Percentiles rank a stretch among this genome's conserved stretches.
These are phyloP conservation scores for Fraxinus velutina DNA, from an alignment of 305 asterid genomes.

Conservation along the genomic window DNA sequence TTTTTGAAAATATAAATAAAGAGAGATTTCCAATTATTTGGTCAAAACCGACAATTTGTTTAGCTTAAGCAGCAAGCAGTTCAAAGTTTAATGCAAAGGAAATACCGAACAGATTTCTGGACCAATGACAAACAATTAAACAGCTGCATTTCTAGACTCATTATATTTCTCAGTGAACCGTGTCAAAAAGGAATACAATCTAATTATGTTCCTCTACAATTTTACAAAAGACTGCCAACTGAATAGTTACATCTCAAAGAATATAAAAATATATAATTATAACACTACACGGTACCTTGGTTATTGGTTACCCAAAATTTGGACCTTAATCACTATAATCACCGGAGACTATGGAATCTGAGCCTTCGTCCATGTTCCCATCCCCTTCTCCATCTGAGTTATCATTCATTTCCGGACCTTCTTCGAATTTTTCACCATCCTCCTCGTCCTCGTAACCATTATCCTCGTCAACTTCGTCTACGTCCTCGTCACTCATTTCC, in stretches of 20 bases:
- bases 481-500: conserved; percentile 69
- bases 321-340: conserved; percentile 67
- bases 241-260: conserved; percentile 31
- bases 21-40: not conserved
- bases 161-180: not conserved
- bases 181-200: not conserved
- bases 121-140: not conserved
- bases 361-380: conserved; percentile 41
- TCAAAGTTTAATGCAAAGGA: not conserved
- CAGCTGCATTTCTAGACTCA: not conserved
- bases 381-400: conserved; percentile 35
- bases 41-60: not conserved
- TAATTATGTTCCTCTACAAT: conserved; percentile 20
- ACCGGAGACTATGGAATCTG: conserved; percentile 56
- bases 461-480: conserved; percentile 47
- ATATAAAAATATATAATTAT: conserved; percentile 12
- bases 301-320: conserved; percentile 15
- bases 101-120: not conserved
- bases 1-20: not conserved
- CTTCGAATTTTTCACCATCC: conserved; percentile 42
- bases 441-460: conserved; percentile 42
- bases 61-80: not conserved
- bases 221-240: conserved; percentile 34
- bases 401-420: conserved; percentile 32
- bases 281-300: not conserved